Evolutionary conservation across 179 eudicot species (phyloP), one percentile per base, ranked within the genome.

Genomic region (Beta lomatogona): DNA sequence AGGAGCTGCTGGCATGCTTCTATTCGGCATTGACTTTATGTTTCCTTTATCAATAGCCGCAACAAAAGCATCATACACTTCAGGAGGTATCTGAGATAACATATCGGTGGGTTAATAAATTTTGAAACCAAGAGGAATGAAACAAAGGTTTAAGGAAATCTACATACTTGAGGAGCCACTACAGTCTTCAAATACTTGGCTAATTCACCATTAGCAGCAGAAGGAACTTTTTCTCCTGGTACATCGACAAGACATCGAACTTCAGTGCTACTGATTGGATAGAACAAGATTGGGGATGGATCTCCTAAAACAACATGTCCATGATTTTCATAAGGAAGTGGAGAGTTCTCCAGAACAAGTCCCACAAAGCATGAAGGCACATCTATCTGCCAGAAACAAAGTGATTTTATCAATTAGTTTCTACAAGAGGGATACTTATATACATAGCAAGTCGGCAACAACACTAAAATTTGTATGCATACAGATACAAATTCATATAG

Each of bases 171-270:
- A 63, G 94, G 88, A 79, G 94, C 94, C 65, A 93, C 94, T 21
- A 81, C 82, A 46, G 87, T 85, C 74, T 89, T 91, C 74, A 93
- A 73, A 81, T 90, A 93, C 57, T 85, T 81, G 55, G 93, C 91
- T 90, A 93, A 83, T 72, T 91, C 91, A 75, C 94, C 97, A 81
- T 80, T 88, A 60, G 91, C 86, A 77, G 90, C 76, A n/a, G 93
- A 86, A 85, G 97, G 97, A 36, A 91, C 61, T 84, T 91, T 91
- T 78, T 89, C 82, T 18, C 97, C 98, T 41, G 97, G 98, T 55
- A 94, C 92, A 86, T 94, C 98, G 80, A 92, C 97, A 80, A 94
- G 81, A 81, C 92, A 90, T 3, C 94, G 94, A 67, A 89, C 82
- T 82, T 93, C 97, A 12, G 91, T 84, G 83, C 91, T 91, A 71